Conservation (phyloP, 352 stramenopile genomes). For the Phytophthora melonis region DNA sequence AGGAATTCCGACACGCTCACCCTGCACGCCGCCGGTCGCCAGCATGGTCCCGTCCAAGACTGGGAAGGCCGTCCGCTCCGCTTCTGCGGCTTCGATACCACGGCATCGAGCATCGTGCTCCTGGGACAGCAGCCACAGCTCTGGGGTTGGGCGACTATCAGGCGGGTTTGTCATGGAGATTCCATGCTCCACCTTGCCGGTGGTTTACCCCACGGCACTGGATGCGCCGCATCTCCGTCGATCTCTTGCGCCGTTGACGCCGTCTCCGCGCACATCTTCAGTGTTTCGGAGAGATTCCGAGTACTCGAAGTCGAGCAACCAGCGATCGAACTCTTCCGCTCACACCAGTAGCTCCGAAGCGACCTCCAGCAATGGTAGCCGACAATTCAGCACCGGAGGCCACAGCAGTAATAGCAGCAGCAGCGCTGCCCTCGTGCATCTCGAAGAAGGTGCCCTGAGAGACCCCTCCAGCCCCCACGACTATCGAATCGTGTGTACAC, state of each 20-base stretch:
- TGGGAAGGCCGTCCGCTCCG: not conserved
- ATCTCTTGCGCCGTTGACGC: slow-evolving; percentile 44
- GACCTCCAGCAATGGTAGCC: not conserved
- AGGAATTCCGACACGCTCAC: slow-evolving; percentile 19
- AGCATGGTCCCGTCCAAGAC: slow-evolving; percentile 1
- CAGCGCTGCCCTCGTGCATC: slow-evolving; percentile 29
- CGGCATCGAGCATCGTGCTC: slow-evolving; percentile 30
- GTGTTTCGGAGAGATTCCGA: slow-evolving; percentile 39
- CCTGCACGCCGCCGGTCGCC: slow-evolving; percentile 13
- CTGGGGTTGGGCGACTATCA: slow-evolving; percentile 44
- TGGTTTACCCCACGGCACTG: slow-evolving; percentile 28
- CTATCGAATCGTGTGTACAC: slow-evolving; percentile 73
- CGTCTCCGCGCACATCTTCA: slow-evolving; percentile 37
- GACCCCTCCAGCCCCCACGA: slow-evolving; percentile 35
- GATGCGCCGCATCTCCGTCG: slow-evolving; percentile 39
- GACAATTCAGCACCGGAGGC: slow-evolving; percentile 11
- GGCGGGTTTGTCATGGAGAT: slow-evolving; percentile 59
- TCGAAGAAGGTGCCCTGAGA: slow-evolving; percentile 38
- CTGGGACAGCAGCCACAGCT: slow-evolving; percentile 37
- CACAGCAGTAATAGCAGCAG: slow-evolving; percentile 16
- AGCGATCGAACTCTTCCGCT: slow-evolving; percentile 14
- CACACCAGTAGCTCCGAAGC: slow-evolving; percentile 18
- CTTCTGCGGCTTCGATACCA: slow-evolving; percentile 6
- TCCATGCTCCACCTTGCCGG: slow-evolving; percentile 24
- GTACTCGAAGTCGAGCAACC: slow-evolving; percentile 37